A percentile compares a stretch with the other conserved stretches of the same genome.
phyloP scores from a whole-genome alignment of 2,329 filamentous ascomycete species.

The Diaporthe sp. region DNA sequence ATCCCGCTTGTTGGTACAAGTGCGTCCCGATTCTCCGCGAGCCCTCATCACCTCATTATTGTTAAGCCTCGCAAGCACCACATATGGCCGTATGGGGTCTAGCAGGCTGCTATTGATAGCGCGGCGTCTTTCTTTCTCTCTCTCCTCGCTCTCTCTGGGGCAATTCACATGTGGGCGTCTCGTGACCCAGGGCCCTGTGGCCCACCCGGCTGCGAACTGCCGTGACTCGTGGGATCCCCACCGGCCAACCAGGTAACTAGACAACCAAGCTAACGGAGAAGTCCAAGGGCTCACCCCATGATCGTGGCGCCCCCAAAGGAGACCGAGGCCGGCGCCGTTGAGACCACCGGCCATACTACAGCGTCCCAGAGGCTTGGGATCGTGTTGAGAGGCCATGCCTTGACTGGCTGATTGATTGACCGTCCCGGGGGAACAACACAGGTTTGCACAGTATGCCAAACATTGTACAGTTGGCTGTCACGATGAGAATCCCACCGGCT shows the following conservation, averaged over 20 bases:
- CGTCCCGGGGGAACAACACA: background rate
- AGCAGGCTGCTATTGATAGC: slow-evolving; percentile 22
- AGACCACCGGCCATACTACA: background rate
- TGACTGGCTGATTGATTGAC: slow-evolving; percentile 8
- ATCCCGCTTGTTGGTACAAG: slow-evolving; percentile 4
- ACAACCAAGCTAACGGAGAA: background rate
- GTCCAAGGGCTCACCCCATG: background rate
- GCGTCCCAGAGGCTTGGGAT: slow-evolving; percentile 16
- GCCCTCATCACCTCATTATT: background rate
- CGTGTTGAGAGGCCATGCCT: background rate
- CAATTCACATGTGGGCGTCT: slow-evolving; percentile 11
- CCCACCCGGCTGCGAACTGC: slow-evolving; percentile 19
- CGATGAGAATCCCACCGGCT: background rate
- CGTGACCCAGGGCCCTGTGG: background rate
- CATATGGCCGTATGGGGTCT: background rate
- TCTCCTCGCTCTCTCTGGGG: background rate
- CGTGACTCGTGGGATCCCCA: slow-evolving; percentile 24
- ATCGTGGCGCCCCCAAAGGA: background rate
- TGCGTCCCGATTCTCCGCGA: background rate
- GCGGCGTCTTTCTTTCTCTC: background rate
- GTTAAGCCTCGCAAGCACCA: background rate
- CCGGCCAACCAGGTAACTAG: slow-evolving; percentile 11
- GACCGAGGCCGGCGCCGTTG: slow-evolving; percentile 15
- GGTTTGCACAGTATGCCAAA: background rate
- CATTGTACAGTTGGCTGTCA: background rate